A percentile compares a stretch with the other conserved stretches of the same genome.
phyloP scores from a whole-genome alignment of 441 rosid species.

The Capsella rubella region DNA sequence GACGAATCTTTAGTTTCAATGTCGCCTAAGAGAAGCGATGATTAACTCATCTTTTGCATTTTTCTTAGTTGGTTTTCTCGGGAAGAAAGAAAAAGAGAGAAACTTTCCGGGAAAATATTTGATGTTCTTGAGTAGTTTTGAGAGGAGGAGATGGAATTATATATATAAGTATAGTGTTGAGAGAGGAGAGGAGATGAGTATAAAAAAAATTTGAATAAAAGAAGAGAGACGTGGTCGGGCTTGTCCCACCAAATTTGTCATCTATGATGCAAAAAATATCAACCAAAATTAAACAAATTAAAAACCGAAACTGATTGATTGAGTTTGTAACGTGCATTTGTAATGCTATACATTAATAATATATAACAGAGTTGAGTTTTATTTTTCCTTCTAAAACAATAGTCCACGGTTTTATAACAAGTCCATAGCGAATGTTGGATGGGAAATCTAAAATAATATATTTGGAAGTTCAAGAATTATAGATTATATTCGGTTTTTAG shows the following conservation, averaged over 20 bases:
- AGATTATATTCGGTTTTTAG: too few species aligned
- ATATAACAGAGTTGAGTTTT: conserved; percentile 22
- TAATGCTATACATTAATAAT: conserved; percentile 23
- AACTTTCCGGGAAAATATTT: conserved; percentile 23
- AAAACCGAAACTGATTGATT: background rate
- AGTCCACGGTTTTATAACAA: conserved; percentile 41
- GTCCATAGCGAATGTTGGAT: conserved; percentile 19
- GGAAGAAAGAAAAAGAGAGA: conserved; percentile 22
- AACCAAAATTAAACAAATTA: too few species aligned
- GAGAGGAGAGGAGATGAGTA: background rate
- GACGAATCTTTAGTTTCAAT: background rate
- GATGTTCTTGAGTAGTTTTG: conserved; percentile 4
- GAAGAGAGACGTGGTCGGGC: conserved; percentile 44
- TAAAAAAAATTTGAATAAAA: conserved; percentile 24
- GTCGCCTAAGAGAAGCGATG: background rate
- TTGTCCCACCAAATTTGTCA: conserved; percentile 44
- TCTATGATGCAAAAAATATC: conserved; percentile 16
- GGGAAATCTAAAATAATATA: too few species aligned
- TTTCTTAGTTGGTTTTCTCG: background rate
- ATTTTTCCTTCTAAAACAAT: conserved; percentile 8
- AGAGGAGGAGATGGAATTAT: conserved; percentile 27
- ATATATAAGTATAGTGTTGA: conserved; percentile 13
- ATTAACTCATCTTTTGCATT: conserved; percentile 12
- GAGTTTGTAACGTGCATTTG: conserved; percentile 41
- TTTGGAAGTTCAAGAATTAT: background rate